These are phyloP conservation scores for Begonia masoniana DNA, from an alignment of 306 rosid species.

Conservation along the genomic window DNA sequence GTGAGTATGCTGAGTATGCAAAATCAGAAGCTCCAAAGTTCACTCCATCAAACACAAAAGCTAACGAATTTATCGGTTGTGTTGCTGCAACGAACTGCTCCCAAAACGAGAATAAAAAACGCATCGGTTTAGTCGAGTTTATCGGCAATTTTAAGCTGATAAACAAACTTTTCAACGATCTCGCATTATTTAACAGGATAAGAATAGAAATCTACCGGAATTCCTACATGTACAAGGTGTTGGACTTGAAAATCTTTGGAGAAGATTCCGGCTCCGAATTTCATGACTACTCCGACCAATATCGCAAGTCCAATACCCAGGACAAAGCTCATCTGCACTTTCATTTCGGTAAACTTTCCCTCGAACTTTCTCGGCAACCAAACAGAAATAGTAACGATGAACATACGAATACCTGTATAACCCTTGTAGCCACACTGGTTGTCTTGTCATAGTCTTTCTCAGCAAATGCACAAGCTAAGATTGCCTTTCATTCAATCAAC, in stretches of 20 bases:
- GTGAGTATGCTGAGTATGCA: conserved; percentile 67
- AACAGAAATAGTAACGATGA: not conserved
- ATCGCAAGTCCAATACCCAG: conserved; percentile 18
- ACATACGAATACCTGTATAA: conserved; percentile 41
- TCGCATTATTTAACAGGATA: too few species aligned
- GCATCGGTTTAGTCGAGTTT: too few species aligned
- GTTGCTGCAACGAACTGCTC: conserved; percentile 37
- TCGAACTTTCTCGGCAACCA: not conserved
- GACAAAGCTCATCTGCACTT: conserved; percentile 25
- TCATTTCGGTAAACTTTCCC: not conserved
- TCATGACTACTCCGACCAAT: conserved; percentile 10
- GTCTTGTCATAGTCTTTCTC: conserved; percentile 57
- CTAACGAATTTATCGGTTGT: conserved; percentile 59
- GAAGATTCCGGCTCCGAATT: conserved; percentile 18
- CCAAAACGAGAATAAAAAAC: too few species aligned
- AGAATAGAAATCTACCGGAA: conserved; percentile 14
- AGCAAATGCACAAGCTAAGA: conserved; percentile 86
- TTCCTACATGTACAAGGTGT: conserved; percentile 22
- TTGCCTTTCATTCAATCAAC: conserved; percentile 44
- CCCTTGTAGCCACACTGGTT: conserved; percentile 52
- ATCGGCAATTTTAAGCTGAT: too few species aligned
- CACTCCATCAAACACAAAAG: conserved; percentile 80
- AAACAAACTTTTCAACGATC: too few species aligned
- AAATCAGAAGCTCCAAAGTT: conserved; percentile 87
- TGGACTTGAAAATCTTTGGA: conserved; percentile 16